Base-by-base conservation (phyloP, 2,329 filamentous ascomycete genomes). In the Penicillium sp. region DNA sequence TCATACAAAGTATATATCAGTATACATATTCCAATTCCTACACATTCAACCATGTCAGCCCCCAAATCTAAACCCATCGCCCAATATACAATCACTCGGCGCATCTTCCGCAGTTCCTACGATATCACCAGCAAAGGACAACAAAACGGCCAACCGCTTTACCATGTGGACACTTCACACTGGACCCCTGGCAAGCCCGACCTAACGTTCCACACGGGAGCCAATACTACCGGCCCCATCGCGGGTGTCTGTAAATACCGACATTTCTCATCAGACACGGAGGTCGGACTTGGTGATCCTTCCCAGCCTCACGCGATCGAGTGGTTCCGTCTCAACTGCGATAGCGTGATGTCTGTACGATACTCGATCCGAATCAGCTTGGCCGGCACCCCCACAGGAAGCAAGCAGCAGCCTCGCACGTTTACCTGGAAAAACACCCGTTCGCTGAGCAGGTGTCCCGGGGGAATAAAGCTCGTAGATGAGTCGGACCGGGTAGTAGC, bases 341-440 rank as follows among this genome's bases (percentile, higher is more conserved):
- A 73, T 46, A 70, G 69, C 19, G 42, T 64, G 45, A 42, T 63
- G 37, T 65, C 66, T 14, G 67, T 62, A 11, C 70, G 65, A 60
- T 76, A 75, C 54, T 68, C 69, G 13, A 73, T 73, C 58, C 67
- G 73, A 25, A 68, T 73, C 45, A 65, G 65, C 3, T 11, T 73
- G 1, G 58, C 57, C 1, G 42, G 22, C 42, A 64, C 56, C 26
- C 33, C 22, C 14, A 11, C 30, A 33, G 30, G 30, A 2, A 11
- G 30, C 30, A 33, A 33, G 8, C 10, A 2, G 8, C 30, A 57
- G 45, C 49, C 61, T 28, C 67, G 62, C 19, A 67, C 61, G 7
- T 77, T 76, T 52, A 58, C 70, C 16, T 77, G 76, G 76, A 75
- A 75, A 55, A 60, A 65, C 43, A 77, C 74, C 1, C 68, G 66